A percentile compares a stretch with the other conserved stretches of the same genome.
These are phyloP conservation scores for Fusarium coicis DNA, from an alignment of 2,329 filamentous ascomycete genomes.

Conservation along the genomic window DNA sequence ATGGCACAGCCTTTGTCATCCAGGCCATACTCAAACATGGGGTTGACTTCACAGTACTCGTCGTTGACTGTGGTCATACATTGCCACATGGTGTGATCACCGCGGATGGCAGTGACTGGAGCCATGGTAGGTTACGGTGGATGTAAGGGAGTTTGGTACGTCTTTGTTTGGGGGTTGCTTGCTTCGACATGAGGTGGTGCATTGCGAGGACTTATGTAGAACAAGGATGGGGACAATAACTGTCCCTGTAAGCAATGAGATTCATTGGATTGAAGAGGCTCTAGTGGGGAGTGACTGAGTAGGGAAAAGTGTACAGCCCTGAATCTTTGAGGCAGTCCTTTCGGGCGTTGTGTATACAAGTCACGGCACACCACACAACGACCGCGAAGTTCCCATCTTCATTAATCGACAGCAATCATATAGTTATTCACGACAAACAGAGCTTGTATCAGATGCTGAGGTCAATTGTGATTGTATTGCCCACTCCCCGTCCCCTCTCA, in stretches of 20 bases:
- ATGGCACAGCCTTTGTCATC: neutral
- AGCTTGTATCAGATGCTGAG: rapidly evolving
- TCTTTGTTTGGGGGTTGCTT: neutral
- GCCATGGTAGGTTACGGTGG: rapidly evolving
- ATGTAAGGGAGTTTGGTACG: neutral
- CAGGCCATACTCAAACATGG: neutral
- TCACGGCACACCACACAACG: neutral
- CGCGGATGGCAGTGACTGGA: neutral
- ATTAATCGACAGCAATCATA: rapidly evolving
- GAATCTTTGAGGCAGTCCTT: neutral
- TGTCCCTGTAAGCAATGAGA: rapidly evolving
- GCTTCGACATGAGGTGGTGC: rapidly evolving
- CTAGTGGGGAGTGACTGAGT: rapidly evolving
- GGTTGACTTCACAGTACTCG: neutral
- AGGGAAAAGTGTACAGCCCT: rapidly evolving
- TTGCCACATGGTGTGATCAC: neutral
- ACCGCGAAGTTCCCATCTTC: neutral
- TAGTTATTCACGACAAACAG: rapidly evolving
- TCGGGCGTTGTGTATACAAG: neutral
- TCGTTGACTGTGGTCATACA: neutral
- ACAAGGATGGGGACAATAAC: rapidly evolving
- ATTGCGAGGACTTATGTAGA: neutral
- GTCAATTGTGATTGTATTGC: neutral
- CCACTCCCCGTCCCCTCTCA: rapidly evolving
- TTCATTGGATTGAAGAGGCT: rapidly evolving